Percentiles rank a stretch among this genome's conserved stretches.
phyloP scores from a whole-genome alignment of 176 grass and related monocot genomes.

The Dendrocalamus sinicus region DNA sequence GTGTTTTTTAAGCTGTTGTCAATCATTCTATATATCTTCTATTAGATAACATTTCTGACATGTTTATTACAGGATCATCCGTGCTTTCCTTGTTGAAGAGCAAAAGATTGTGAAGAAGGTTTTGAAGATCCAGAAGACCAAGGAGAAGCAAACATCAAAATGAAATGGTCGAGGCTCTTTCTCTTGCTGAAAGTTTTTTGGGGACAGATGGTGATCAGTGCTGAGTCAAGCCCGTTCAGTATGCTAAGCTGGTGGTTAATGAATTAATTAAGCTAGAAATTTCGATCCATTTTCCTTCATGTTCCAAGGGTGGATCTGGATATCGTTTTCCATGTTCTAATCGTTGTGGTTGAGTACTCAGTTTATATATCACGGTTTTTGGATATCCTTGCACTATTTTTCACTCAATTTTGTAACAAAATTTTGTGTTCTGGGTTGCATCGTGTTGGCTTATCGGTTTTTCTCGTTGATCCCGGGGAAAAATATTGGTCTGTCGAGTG shows the following conservation, averaged over 20 bases:
- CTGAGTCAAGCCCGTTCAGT: conserved; percentile 17
- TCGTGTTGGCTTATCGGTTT: neutral
- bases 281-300: conserved; percentile 36
- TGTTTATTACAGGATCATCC: conserved; percentile 65
- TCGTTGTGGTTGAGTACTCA: conserved; percentile 20
- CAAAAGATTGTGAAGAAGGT: conserved; percentile 98
- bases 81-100: conserved; percentile 89
- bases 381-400: neutral
- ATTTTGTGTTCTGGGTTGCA: neutral
- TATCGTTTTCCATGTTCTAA: conserved; percentile 21
- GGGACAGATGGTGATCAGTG: conserved; percentile 12
- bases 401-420: neutral
- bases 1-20: neutral
- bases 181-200: conserved; percentile 24
- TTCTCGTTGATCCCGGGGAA: neutral
- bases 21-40: neutral
- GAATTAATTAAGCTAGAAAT: conserved; percentile 33
- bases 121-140: conserved; percentile 91
- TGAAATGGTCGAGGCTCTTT: conserved; percentile 22
- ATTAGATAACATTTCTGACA: neutral
- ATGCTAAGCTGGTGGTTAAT: conserved; percentile 39
- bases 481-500: neutral
- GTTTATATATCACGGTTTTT: conserved; percentile 17
- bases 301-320: conserved; percentile 22
- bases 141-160: conserved; percentile 75